These are phyloP conservation scores for Pseudophaeomoniella oleicola DNA, from an alignment of 2,329 filamentous ascomycete genomes.

Conservation along the genomic window DNA sequence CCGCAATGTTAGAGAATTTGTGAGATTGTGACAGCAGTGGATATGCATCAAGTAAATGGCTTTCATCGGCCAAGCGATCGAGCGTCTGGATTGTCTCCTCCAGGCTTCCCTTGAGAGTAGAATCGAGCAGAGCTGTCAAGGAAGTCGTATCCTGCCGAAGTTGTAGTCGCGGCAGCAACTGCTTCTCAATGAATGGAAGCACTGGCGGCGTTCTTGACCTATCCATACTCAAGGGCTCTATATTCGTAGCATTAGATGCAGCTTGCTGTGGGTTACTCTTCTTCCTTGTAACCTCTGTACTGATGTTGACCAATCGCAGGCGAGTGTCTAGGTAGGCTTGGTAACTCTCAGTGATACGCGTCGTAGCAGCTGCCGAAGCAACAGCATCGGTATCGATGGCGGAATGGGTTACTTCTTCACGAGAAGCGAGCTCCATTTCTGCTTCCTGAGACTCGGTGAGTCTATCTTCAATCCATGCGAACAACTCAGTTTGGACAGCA, in stretches of 20 bases:
- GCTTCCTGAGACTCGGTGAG: constrained; percentile 21
- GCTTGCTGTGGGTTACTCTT: constrained; percentile 8
- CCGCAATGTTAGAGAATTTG: constrained; percentile 3
- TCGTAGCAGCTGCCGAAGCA: constrained; percentile 14
- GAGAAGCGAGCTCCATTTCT: constrained; percentile 12
- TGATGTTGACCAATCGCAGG: constrained; percentile 18
- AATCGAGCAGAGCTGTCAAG: background rate
- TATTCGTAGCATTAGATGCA: constrained; percentile 2
- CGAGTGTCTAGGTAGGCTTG: constrained; percentile 20
- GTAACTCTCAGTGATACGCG: constrained; percentile 23
- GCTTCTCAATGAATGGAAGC: background rate
- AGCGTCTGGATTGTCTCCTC: constrained; percentile 6
- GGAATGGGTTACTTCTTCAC: constrained; percentile 12
- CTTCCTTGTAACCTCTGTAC: constrained; percentile 18
- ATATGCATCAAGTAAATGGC: constrained; percentile 11
- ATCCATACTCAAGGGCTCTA: background rate
- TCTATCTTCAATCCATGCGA: constrained; percentile 36
- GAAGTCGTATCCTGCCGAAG: background rate
- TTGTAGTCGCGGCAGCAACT: background rate
- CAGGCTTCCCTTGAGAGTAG: constrained; percentile 4
- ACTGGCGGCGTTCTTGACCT: background rate
- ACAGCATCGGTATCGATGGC: constrained; percentile 13
- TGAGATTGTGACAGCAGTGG: constrained; percentile 6
- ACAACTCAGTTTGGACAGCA: constrained; percentile 33
- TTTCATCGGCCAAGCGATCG: constrained; percentile 11